Evolutionary conservation across 176 grass and related monocot genomes (phyloP).

Genomic region (Musa acuminata): DNA sequence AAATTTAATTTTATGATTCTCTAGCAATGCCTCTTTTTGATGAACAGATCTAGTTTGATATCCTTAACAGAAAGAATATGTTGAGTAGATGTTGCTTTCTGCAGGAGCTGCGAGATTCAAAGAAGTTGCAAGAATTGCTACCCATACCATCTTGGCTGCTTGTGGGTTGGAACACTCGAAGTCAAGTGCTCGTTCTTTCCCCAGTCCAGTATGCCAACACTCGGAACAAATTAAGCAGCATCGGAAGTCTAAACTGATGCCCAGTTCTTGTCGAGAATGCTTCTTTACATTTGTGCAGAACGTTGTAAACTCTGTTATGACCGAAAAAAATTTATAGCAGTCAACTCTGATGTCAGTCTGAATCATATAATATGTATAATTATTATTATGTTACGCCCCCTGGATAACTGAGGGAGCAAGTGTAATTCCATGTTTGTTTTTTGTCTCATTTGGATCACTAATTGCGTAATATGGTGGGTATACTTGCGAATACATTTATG

Average conservation of each 20-base stretch:
- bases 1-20: background rate
- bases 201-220: conserved; percentile 43
- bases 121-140: conserved; percentile 61
- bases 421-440: too few species aligned
- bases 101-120: conserved; percentile 56
- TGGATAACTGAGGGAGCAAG: background rate
- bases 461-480: too few species aligned
- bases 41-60: background rate
- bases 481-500: too few species aligned
- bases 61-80: background rate
- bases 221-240: conserved; percentile 7
- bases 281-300: conserved; percentile 42
- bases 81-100: conserved; percentile 7
- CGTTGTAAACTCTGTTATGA: conserved; percentile 27
- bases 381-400: background rate
- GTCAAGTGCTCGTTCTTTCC: conserved; percentile 19
- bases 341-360: background rate
- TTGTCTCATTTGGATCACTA: too few species aligned
- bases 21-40: background rate
- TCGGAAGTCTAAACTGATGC: conserved; percentile 7
- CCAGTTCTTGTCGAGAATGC: conserved; percentile 51
- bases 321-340: conserved; percentile 17
- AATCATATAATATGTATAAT: background rate
- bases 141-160: conserved; percentile 63
- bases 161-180: conserved; percentile 47